A percentile compares a stretch with the other conserved stretches of the same genome.
phyloP scores from a whole-genome alignment of 176 grass and related monocot genomes.

The Puya raimondii region DNA sequence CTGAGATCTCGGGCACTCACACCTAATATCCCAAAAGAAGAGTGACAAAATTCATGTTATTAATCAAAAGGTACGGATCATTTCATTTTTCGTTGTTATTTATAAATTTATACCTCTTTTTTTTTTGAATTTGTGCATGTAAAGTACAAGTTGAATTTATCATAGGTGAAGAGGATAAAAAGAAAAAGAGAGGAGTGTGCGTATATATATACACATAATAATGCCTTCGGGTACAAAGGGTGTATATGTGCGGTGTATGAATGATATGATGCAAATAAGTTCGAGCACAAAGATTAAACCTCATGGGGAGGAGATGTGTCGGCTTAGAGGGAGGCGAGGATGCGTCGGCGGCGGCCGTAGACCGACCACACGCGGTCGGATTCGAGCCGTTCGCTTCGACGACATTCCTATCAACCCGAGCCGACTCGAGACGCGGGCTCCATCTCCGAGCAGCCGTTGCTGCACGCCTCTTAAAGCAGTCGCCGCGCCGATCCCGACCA shows the following conservation, averaged over 20 bases:
- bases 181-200: background rate
- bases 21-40: too few species aligned
- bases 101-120: too few species aligned
- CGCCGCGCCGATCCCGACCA: conserved; percentile 6
- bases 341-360: background rate
- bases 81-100: too few species aligned
- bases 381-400: background rate
- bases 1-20: too few species aligned
- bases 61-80: too few species aligned
- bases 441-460: background rate
- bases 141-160: background rate
- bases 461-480: conserved; percentile 25
- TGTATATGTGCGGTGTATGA: background rate
- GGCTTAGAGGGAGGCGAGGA: background rate
- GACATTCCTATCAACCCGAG: too few species aligned
- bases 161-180: background rate
- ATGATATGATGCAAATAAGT: background rate
- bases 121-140: too few species aligned
- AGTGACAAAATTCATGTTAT: too few species aligned
- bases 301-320: background rate
- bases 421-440: background rate
- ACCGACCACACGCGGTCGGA: background rate
- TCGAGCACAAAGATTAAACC: background rate
- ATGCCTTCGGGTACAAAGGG: background rate
- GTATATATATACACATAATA: too few species aligned